Evolutionary conservation across 306 rosid genomes (phyloP), one percentile per base, ranked within the genome.

Genomic region (Citrullus amarus): DNA sequence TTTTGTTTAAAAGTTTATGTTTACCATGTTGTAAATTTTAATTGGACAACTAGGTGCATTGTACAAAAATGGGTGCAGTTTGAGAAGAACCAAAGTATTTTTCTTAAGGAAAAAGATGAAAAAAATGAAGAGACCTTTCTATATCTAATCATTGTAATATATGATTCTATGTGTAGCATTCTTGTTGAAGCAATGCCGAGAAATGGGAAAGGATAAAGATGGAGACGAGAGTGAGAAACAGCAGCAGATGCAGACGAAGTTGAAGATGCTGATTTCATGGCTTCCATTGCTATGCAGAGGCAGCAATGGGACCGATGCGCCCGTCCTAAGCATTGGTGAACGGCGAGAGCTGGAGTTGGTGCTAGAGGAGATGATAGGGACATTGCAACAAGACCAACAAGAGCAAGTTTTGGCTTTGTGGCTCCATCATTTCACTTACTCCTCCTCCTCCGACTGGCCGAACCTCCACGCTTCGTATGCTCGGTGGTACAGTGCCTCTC

Each of bases 381-480:
- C 32, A 80, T 39, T 91, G 53, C 88, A 87, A 58, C 80, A 81
- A 18, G 85, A 85, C 55, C 80, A 84, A 56, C 92, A 88, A 57
- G 98, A 91, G 59, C 86, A 86, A 77, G 90, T 89, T 65, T 79
- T 93, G n/a, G 78, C 90, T 36, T 70, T 91, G 6, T 93, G 98
- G 98, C 96, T 93, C 12, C 93, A 91, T 75, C 92, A 93, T 78
- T 93, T 87, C 81, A 91, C 98, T 9, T 82, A 22, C 38, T 86
- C 83, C 36, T 62, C 88, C 4, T 88, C 89, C 70, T 86, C 93
- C 38, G 98, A 93, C 39, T 91, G 98, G 98, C 98, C 98, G 3
- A 86, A 89, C 77, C 93, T 93, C 82, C 88, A 84, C 43, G 82
- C 89, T 36, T 88, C 90, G 55, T 93, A 88, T 79, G 54, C 86